Conservation (phyloP, 495 filamentous ascomycete species). For the Penicillium nucicola region DNA sequence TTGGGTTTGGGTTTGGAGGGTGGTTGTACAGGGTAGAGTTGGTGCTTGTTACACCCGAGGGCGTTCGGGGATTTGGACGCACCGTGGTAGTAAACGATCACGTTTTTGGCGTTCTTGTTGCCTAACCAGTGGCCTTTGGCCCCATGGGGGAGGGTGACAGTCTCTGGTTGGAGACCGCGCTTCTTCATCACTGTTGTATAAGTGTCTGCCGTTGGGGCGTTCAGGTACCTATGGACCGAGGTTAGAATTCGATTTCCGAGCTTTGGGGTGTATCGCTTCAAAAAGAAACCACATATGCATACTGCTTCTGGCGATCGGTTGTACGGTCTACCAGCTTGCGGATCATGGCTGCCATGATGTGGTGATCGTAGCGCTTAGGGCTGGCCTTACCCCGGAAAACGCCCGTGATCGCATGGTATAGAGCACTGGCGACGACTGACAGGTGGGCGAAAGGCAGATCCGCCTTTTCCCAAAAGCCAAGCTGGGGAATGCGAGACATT, state of each 20-base stretch:
- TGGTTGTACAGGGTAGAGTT: not conserved
- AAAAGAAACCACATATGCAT: slow-evolving; percentile 3
- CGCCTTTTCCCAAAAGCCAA: slow-evolving; percentile 38
- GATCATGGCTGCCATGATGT: slow-evolving; percentile 30
- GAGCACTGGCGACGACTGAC: slow-evolving; percentile 11
- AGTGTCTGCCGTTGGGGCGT: slow-evolving; percentile 35
- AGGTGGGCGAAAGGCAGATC: slow-evolving; percentile 24
- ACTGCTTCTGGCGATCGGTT: slow-evolving; percentile 34
- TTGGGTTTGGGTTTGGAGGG: not conserved
- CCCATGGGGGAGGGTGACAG: slow-evolving; percentile 46
- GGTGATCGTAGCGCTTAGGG: slow-evolving; percentile 26
- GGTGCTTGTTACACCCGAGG: not conserved
- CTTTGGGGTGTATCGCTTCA: not conserved
- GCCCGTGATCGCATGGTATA: slow-evolving; percentile 32
- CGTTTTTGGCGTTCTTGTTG: slow-evolving; percentile 49
- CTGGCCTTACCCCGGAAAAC: slow-evolving; percentile 37
- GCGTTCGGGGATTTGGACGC: not conserved
- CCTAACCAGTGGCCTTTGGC: slow-evolving; percentile 60
- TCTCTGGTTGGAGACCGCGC: slow-evolving; percentile 44
- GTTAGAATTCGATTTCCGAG: not conserved
- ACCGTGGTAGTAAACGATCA: slow-evolving; percentile 62
- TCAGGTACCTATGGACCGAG: slow-evolving; percentile 22
- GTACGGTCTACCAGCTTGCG: slow-evolving; percentile 21
- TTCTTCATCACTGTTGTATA: slow-evolving; percentile 47
- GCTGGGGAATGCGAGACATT: slow-evolving; percentile 14